phyloP scores from a whole-genome alignment of 2,329 filamentous ascomycete genomes.

The Aureobasidium pullulans region DNA sequence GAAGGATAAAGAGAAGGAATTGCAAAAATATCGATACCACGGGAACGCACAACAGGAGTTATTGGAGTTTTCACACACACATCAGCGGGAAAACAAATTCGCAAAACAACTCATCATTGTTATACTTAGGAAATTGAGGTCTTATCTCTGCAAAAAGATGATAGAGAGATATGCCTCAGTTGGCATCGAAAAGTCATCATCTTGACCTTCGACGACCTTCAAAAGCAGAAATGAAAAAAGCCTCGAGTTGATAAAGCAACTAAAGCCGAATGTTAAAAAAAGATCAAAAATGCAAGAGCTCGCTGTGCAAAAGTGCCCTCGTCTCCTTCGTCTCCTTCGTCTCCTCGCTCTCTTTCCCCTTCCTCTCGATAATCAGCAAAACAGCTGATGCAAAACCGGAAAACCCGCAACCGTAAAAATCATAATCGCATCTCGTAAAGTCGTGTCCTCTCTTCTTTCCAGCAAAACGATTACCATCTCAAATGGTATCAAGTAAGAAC shows the following conservation, averaged over 20 bases:
- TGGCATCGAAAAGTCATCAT: background rate
- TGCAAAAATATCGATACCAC: constrained; percentile 1
- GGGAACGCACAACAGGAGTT: background rate
- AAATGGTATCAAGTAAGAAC: too few species aligned
- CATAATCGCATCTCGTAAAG: background rate
- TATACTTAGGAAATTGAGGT: background rate
- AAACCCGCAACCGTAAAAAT: background rate
- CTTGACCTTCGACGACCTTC: background rate
- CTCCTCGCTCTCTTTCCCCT: background rate
- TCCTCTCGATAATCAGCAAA: background rate
- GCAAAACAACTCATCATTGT: too few species aligned
- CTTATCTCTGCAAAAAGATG: background rate
- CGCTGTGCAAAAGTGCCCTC: background rate
- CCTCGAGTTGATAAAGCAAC: background rate
- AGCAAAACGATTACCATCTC: background rate
- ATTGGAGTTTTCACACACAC: background rate
- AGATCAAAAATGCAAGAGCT: background rate
- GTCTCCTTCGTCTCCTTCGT: background rate
- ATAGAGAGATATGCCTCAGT: background rate
- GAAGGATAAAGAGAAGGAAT: too few species aligned
- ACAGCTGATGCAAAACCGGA: background rate
- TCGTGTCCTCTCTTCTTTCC: too few species aligned
- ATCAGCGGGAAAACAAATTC: too few species aligned
- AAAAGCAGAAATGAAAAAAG: background rate
- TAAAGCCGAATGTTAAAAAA: background rate